These are phyloP conservation scores for Talaromyces sp. DNA, from an alignment of 2,329 filamentous ascomycete genomes.

Conservation along the genomic window DNA sequence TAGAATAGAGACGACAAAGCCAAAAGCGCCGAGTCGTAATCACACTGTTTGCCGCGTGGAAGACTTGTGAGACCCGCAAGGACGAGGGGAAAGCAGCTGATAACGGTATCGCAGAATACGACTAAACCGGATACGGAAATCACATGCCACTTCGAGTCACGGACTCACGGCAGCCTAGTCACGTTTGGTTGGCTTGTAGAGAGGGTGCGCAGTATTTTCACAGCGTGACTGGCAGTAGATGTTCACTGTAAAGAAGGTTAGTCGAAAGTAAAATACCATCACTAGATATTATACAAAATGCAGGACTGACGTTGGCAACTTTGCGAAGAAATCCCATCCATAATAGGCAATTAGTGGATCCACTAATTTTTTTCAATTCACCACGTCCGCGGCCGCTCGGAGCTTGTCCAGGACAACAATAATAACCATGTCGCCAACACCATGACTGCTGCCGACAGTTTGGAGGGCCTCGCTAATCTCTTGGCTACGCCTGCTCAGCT, in stretches of 20 bases:
- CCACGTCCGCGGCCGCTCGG: background rate
- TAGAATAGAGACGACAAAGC: background rate
- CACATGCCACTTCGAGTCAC: background rate
- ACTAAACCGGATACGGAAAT: background rate
- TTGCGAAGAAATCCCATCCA: background rate
- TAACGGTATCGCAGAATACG: background rate
- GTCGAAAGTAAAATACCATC: background rate
- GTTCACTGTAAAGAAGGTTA: background rate
- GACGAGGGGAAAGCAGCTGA: background rate
- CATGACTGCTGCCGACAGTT: constrained; percentile 21
- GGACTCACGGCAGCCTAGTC: background rate
- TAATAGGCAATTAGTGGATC: background rate
- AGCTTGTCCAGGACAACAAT: background rate
- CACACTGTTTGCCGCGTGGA: background rate
- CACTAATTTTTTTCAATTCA: background rate
- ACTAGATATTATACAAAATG: background rate
- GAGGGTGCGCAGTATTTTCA: background rate
- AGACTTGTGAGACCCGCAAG: background rate
- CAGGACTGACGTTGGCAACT: background rate
- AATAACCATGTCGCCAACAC: constrained; percentile 1
- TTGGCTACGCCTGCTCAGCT: constrained; percentile 43
- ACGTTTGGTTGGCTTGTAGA: background rate
- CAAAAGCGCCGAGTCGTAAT: background rate
- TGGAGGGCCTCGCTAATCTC: constrained; percentile 41
- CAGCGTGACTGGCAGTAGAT: background rate